Conservation (phyloP, 2,329 filamentous ascomycete genomes). For the Paraconiothyrium sp. region DNA sequence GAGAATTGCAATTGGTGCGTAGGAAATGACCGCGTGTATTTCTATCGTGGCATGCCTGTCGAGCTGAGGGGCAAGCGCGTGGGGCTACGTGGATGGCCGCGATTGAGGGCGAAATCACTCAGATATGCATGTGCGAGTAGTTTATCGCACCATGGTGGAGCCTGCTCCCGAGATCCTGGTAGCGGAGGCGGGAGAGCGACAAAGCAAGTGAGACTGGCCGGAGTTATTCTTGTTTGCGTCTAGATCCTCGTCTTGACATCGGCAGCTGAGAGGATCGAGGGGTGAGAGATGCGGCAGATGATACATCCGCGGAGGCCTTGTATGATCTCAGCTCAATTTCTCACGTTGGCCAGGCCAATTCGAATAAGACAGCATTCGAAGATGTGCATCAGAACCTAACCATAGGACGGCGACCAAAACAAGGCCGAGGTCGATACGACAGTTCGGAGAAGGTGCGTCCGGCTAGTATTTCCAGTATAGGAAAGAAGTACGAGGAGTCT, state of each 20-base stretch:
- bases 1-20: neutral
- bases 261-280: neutral
- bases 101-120: neutral
- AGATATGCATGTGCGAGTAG: neutral
- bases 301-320: too few species aligned
- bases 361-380: neutral
- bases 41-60: neutral
- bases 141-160: neutral
- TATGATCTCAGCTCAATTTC: too few species aligned
- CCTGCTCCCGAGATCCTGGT: neutral
- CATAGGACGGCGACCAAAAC: neutral
- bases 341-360: too few species aligned
- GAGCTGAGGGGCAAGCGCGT: neutral
- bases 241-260: neutral
- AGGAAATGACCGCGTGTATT: neutral
- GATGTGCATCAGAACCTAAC: neutral
- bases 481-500: neutral
- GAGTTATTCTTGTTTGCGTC: neutral
- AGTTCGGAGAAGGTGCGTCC: neutral
- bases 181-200: neutral
- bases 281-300: neutral
- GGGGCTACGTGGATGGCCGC: conserved; percentile 5
- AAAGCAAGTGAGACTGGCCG: neutral
- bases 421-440: neutral
- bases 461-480: neutral